A percentile compares a stretch with the other conserved stretches of the same genome.
Evolutionary conservation across 768 basidiomycete species (phyloP).

Genomic region (Leccinum imitatum): DNA sequence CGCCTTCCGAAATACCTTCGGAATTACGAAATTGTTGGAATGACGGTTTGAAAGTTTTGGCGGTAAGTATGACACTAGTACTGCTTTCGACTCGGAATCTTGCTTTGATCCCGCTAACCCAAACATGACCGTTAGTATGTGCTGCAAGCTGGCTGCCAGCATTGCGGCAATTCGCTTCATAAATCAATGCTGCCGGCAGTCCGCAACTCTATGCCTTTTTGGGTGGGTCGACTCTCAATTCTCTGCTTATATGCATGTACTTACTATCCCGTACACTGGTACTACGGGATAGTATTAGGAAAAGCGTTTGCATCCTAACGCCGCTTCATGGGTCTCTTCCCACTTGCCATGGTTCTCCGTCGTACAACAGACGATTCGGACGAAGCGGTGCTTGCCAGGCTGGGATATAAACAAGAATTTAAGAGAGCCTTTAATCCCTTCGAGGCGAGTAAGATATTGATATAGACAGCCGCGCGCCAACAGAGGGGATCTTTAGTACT

Average conservation of each 20-base stretch:
- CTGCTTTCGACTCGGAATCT: too few species aligned
- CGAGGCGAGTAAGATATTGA: slow-evolving; percentile 16
- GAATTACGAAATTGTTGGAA: too few species aligned
- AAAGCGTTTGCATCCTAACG: neutral
- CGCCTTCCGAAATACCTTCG: too few species aligned
- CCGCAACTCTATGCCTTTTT: neutral
- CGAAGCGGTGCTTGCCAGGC: slow-evolving; percentile 27
- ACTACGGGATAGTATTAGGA: too few species aligned
- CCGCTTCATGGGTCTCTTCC: neutral
- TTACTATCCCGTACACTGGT: too few species aligned
- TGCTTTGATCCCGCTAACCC: neutral
- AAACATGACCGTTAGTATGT: neutral
- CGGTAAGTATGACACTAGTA: neutral
- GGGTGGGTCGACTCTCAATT: neutral
- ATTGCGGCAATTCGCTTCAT: neutral
- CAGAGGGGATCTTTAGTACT: slow-evolving; percentile 9
- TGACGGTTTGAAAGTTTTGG: neutral
- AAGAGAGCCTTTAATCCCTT: slow-evolving; percentile 32
- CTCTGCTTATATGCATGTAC: too few species aligned
- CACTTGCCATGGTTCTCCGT: slow-evolving; percentile 1
- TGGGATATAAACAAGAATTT: slow-evolving; percentile 38
- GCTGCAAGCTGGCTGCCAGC: neutral
- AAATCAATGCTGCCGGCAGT: neutral
- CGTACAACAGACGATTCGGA: slow-evolving; percentile 16
- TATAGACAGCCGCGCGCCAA: neutral